A percentile compares a stretch with the other conserved stretches of the same genome.
Conservation (phyloP, 331 rosid genomes). For the Erythrophleum ivorense region DNA sequence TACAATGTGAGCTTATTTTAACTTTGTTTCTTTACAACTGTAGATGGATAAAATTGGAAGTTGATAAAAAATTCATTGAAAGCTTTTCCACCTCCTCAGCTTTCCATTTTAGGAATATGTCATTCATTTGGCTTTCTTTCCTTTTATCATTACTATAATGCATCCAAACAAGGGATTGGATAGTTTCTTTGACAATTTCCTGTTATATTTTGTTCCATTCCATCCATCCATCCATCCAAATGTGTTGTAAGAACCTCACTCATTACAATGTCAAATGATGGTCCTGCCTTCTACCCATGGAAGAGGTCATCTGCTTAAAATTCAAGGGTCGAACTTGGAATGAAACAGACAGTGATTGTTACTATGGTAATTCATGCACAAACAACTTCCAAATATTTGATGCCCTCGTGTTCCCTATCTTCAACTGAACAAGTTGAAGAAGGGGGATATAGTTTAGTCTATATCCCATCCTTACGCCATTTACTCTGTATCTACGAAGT, state of each 20-base stretch:
- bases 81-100: background rate
- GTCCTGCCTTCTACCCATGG: background rate
- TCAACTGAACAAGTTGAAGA: background rate
- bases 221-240: background rate
- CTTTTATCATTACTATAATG: background rate
- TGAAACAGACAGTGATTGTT: background rate
- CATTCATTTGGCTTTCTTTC: background rate
- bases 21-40: background rate
- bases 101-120: background rate
- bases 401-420: background rate
- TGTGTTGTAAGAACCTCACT: background rate
- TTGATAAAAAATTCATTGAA: background rate
- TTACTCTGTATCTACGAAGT: constrained; percentile 2
- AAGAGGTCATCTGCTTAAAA: background rate
- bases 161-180: background rate
- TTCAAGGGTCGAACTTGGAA: background rate
- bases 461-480: background rate
- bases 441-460: background rate
- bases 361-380: background rate
- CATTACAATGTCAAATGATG: background rate
- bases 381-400: background rate
- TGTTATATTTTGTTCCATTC: background rate
- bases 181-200: background rate
- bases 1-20: background rate
- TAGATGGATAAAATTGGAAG: background rate